A percentile compares a stretch with the other conserved stretches of the same genome.
These are phyloP conservation scores for Plasmodium cynomolgi DNA, from an alignment of 169 alveolate species.

Conservation along the genomic window DNA sequence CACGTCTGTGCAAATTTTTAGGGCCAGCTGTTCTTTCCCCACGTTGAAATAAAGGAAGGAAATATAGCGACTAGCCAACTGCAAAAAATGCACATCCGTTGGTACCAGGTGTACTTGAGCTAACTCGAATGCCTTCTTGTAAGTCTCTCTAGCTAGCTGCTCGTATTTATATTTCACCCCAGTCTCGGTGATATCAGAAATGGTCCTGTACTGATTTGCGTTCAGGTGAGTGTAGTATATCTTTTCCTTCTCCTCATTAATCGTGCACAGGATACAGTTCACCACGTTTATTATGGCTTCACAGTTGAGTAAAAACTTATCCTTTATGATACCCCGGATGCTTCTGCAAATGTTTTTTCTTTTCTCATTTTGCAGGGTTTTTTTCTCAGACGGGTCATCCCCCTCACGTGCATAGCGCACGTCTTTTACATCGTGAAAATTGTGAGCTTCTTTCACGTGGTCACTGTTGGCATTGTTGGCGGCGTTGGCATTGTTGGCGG, in stretches of 20 bases:
- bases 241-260: conserved; percentile 18
- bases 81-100: conserved; percentile 28
- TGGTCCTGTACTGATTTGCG: conserved; percentile 49
- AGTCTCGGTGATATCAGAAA: conserved; percentile 65
- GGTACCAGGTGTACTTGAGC: conserved; percentile 22
- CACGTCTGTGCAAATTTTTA: conserved; percentile 10
- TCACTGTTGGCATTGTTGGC: neutral
- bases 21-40: conserved; percentile 51
- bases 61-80: conserved; percentile 44
- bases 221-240: conserved; percentile 32
- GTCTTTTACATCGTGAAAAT: neutral
- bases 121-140: conserved; percentile 32
- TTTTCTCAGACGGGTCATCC: neutral
- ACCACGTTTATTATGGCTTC: conserved; percentile 51
- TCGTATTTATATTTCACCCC: conserved; percentile 73
- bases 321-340: conserved; percentile 34
- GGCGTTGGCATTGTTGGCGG: no score
- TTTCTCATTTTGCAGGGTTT: neutral
- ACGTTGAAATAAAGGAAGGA: conserved; percentile 43
- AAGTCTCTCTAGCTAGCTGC: conserved; percentile 58
- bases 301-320: conserved; percentile 26
- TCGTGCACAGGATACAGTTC: conserved; percentile 39
- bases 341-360: conserved; percentile 32
- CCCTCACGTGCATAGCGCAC: neutral
- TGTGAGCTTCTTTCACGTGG: neutral